Base-by-base conservation (phyloP, 1,139 yeast genomes). In the Zygoascus meyerae region DNA sequence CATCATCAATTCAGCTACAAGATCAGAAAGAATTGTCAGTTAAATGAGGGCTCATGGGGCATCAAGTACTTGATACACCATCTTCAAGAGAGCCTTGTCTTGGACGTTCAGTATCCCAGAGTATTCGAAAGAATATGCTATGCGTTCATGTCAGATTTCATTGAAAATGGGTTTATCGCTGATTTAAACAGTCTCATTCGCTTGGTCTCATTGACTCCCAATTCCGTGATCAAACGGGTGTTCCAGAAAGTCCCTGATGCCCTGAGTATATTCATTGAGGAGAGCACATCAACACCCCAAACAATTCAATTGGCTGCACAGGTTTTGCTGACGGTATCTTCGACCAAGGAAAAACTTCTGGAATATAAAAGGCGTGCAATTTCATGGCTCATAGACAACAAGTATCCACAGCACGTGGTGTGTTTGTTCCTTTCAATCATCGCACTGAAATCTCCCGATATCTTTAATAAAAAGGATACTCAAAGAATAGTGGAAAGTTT, bases 271-370 rank as follows among this genome's bases (percentile, higher is more conserved):
- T n/a, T 40, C 16, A 12, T 40, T 17, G 35, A 32, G n/a, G 14
- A 17, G 16, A 34, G 32, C 11, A 29, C 26, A 5, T 4, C 26
- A 21, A 21, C 31, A 32, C 37, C 36, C 12, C 17, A 32, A 4
- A 9, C 18, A n/a, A 18, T 34, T 10, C 43, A 40, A 32, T 21
- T 40, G 7, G 43, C 43, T 6, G n/a, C 43, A 2, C 36, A 17
- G n/a, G 7, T 40, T 8, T 12, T 40, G 17, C 33, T 32, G 18
- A 15, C 26, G 5, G 21, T 40, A 8, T 36, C 29, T 7, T 26
- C 18, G 5, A 36, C 32, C 17, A 21, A 14, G 9, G 7, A 15
- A 2, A n/a, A 9, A 16, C 12, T 40, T 9, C 12, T 17, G 10
- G 14, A 35, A 1, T 18, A 40, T 18, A 40, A 40, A 12, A 40